Conservation (phyloP, 2,329 filamentous ascomycete genomes). For the Cylindrodendrum hubeiense region DNA sequence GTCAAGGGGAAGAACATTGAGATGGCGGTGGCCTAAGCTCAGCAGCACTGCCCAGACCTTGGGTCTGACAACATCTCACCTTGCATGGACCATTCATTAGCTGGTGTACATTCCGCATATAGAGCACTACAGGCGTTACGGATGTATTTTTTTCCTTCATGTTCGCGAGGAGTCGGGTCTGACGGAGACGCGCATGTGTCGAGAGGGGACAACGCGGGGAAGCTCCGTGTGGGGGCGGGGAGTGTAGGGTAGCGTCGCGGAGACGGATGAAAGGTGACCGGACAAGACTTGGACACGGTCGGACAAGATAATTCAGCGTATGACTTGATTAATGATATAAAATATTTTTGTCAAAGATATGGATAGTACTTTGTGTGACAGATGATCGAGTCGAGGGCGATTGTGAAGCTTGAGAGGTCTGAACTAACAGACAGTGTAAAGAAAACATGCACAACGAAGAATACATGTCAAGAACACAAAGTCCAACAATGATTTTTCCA, state of each 20-base stretch:
- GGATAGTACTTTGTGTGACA: background rate
- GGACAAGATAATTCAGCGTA: background rate
- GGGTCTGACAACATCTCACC: background rate
- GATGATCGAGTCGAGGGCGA: too few species aligned
- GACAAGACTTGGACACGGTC: background rate
- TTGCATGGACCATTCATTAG: constrained; percentile 8
- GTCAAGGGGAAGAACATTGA: constrained; percentile 66
- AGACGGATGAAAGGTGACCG: background rate
- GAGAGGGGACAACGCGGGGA: background rate
- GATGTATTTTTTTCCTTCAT: constrained; percentile 1
- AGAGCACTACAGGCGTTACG: constrained; percentile 13
- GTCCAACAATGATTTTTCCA: too few species aligned
- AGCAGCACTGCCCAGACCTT: too few species aligned
- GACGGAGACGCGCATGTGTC: background rate
- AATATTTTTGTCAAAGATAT: too few species aligned
- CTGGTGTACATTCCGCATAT: constrained; percentile 13
- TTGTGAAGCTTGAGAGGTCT: too few species aligned
- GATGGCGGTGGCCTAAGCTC: constrained; percentile 41
- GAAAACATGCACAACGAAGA: too few species aligned
- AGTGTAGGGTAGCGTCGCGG: constrained; percentile 9
- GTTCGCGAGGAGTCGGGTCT: background rate
- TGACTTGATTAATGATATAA: background rate
- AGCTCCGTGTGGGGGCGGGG: constrained; percentile 5
- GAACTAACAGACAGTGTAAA: too few species aligned
- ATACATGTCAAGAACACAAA: too few species aligned